These are phyloP conservation scores for Pholiota microspora DNA, from an alignment of 768 basidiomycete genomes.

Conservation along the genomic window DNA sequence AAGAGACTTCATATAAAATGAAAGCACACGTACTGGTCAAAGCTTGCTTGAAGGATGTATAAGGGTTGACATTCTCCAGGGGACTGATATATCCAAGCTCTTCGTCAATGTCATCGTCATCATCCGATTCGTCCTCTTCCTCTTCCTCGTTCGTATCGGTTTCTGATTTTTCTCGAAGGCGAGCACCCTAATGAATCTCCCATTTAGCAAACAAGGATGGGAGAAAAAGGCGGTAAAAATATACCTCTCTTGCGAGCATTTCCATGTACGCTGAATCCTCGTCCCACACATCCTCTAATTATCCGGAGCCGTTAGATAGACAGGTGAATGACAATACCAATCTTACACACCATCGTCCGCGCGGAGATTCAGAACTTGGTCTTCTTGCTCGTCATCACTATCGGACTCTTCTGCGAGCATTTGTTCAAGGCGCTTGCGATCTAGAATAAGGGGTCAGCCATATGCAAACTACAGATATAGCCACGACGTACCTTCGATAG, in stretches of 20 bases:
- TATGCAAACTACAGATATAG: conserved; percentile 2
- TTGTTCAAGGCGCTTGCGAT: conserved; percentile 62
- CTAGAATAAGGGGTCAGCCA: conserved; percentile 28
- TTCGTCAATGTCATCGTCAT: conserved; percentile 64
- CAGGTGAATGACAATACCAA: not conserved
- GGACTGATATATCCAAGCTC: conserved; percentile 86
- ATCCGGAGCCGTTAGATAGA: conserved; percentile 12
- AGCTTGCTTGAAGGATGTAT: conserved; percentile 74
- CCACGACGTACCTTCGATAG: conserved; percentile 57
- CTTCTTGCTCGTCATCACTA: conserved; percentile 48
- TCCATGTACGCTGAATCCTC: conserved; percentile 88
- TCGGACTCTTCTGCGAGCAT: conserved; percentile 36
- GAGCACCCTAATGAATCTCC: conserved; percentile 52
- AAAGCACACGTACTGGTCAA: conserved; percentile 53
- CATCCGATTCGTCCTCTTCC: conserved; percentile 51
- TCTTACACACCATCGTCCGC: conserved; percentile 60
- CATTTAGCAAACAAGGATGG: conserved; percentile 11
- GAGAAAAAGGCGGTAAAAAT: conserved; percentile 14
- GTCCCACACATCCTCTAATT: conserved; percentile 83
- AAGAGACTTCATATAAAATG: not conserved
- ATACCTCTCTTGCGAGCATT: conserved; percentile 79
- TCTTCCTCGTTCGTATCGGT: conserved; percentile 51
- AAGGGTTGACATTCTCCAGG: conserved; percentile 77
- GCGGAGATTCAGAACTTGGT: conserved; percentile 57
- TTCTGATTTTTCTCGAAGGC: conserved; percentile 64